Conservation (phyloP, 495 filamentous ascomycete species). For the Penicillium atrosanguineum region DNA sequence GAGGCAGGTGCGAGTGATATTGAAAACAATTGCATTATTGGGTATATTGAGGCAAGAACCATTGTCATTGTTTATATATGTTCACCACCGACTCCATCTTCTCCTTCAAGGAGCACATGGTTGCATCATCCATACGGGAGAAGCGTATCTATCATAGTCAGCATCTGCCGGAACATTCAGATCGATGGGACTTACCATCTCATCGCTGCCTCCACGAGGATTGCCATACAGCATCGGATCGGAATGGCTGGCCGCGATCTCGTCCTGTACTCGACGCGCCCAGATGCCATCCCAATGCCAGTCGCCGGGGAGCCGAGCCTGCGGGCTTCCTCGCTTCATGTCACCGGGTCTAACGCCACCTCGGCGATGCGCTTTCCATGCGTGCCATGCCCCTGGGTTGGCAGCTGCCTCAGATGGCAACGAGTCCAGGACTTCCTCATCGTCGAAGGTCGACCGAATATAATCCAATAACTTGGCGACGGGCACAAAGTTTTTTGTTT, state of each 20-base stretch:
- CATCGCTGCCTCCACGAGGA: constrained; percentile 56
- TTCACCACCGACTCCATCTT: constrained; percentile 56
- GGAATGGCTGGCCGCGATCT: constrained; percentile 70
- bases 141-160: constrained; percentile 60
- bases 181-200: constrained; percentile 54
- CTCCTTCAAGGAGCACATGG: constrained; percentile 57
- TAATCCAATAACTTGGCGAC: constrained; percentile 63
- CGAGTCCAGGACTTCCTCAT: constrained; percentile 70
- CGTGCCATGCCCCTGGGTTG: constrained; percentile 87
- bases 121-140: constrained; percentile 59
- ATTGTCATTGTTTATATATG: constrained; percentile 23
- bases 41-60: constrained; percentile 26
- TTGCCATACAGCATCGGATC: constrained; percentile 74
- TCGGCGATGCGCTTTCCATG: constrained; percentile 71
- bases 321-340: constrained; percentile 33
- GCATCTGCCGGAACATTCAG: background rate
- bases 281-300: constrained; percentile 98
- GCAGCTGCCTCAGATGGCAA: constrained; percentile 79
- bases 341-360: constrained; percentile 13
- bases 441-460: constrained; percentile 76
- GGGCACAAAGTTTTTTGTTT: constrained; percentile 30
- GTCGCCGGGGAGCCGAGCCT: constrained; percentile 64
- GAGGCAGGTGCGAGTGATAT: constrained; percentile 5
- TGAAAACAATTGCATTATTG: constrained; percentile 7
- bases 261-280: constrained; percentile 76